A percentile compares a stretch with the other conserved stretches of the same genome.
Conservation (phyloP, 495 filamentous ascomycete species). For the Aspergillus sparsus region DNA sequence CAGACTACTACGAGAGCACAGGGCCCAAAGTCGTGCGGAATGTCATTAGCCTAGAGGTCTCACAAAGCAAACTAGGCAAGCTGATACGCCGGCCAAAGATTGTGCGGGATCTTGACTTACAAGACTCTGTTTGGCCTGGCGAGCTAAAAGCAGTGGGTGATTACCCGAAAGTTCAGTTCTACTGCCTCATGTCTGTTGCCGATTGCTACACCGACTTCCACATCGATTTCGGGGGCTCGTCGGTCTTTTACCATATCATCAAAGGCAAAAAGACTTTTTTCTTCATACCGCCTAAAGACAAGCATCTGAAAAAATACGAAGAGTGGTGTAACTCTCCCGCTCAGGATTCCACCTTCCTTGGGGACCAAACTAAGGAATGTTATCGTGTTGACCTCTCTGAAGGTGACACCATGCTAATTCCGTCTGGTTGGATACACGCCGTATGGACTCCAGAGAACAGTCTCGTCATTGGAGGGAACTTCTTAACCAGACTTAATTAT, state of each 20-base stretch:
- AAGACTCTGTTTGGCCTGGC: constrained; percentile 70
- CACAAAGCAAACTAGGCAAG: constrained; percentile 63
- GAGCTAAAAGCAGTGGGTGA: constrained; percentile 59
- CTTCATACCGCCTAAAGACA: constrained; percentile 74
- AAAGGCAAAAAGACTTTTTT: constrained; percentile 78
- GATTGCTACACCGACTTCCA: constrained; percentile 82
- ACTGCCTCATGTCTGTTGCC: constrained; percentile 77
- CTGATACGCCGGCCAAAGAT: constrained; percentile 69
- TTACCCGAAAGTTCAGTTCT: constrained; percentile 67
- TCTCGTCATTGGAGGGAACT: constrained; percentile 76
- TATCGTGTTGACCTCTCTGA: constrained; percentile 70
- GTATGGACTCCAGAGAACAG: constrained; percentile 79
- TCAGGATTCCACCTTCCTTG: constrained; percentile 70
- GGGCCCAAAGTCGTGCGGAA: constrained; percentile 67
- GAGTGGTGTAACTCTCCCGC: constrained; percentile 73
- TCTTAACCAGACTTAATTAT: constrained; percentile 69
- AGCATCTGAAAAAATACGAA: constrained; percentile 75
- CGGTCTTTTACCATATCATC: constrained; percentile 76
- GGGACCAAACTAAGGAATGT: constrained; percentile 70
- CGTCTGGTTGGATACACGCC: constrained; percentile 79
- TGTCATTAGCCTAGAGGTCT: constrained; percentile 77
- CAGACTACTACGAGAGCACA: constrained; percentile 71
- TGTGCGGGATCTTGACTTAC: constrained; percentile 70
- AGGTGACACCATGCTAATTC: constrained; percentile 78
- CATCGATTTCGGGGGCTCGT: constrained; percentile 79